These are phyloP conservation scores for Rhodotorula sp. DNA, from an alignment of 1,284 basidiomycete genomes.

Conservation along the genomic window DNA sequence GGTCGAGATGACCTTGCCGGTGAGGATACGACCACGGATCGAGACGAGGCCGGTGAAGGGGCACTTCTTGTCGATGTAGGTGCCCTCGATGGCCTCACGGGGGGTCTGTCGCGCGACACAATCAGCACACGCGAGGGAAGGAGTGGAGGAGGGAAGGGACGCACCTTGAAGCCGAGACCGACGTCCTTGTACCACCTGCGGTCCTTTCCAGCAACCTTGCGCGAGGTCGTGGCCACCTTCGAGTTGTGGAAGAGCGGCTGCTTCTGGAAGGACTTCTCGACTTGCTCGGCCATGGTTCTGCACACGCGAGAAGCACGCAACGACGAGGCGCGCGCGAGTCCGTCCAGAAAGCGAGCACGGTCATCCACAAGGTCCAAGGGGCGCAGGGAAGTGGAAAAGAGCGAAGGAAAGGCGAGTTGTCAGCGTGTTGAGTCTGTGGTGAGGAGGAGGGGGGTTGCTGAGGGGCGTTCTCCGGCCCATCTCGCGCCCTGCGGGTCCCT, in stretches of 20 bases:
- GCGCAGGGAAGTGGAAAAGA: neutral
- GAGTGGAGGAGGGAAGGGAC: neutral
- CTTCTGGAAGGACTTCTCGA: conserved; percentile 95
- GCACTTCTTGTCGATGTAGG: conserved; percentile 99
- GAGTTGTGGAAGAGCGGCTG: conserved; percentile 98
- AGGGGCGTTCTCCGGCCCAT: neutral
- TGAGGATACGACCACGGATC: conserved; percentile 98
- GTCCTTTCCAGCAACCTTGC: conserved; percentile 88
- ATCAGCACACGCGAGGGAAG: neutral
- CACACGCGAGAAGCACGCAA: neutral
- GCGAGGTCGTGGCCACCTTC: conserved; percentile 83
- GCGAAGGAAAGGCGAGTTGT: neutral
- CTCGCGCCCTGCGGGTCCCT: neutral
- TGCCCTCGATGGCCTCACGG: conserved; percentile 89
- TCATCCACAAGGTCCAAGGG: neutral
- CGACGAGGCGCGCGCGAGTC: neutral
- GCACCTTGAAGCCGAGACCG: conserved; percentile 81
- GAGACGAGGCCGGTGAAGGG: conserved; percentile 71
- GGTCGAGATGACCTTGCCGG: conserved; percentile 94
- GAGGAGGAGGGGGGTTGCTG: neutral
- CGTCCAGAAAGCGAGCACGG: neutral
- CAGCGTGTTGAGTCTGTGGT: neutral
- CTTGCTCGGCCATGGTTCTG: conserved; percentile 58
- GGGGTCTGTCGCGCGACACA: conserved; percentile 62
- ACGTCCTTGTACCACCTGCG: conserved; percentile 99